A percentile compares a stretch with the other conserved stretches of the same genome.
These are phyloP conservation scores for Aulographum hederae DNA, from an alignment of 2,329 filamentous ascomycete species.

Conservation along the genomic window DNA sequence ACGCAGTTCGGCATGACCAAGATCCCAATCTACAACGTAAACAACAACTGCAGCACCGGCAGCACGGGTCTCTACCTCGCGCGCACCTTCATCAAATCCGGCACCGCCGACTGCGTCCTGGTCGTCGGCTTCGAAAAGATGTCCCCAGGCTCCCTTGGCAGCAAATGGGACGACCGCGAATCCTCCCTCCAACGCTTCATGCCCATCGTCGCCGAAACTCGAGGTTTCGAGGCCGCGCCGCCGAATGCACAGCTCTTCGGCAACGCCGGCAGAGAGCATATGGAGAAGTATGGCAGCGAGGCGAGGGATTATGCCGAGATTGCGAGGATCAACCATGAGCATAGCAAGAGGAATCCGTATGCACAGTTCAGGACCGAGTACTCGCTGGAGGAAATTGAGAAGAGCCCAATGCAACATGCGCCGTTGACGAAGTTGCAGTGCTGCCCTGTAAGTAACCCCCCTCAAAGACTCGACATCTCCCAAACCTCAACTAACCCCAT, in stretches of 20 bases:
- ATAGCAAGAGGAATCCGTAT: constrained; percentile 8
- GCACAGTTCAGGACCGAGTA: constrained; percentile 8
- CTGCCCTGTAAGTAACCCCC: constrained; percentile 4
- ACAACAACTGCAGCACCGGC: constrained; percentile 11
- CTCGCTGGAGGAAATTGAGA: constrained; percentile 7
- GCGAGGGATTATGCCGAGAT: constrained; percentile 8
- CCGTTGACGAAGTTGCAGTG: constrained; percentile 8
- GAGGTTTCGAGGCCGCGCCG: constrained; percentile 7
- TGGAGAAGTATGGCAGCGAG: constrained; percentile 8
- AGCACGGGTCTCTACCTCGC: constrained; percentile 9
- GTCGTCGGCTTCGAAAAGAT: constrained; percentile 12
- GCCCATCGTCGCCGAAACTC: constrained; percentile 7
- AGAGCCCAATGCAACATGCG: constrained; percentile 6
- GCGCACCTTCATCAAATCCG: constrained; percentile 6
- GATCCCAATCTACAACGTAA: constrained; percentile 12
- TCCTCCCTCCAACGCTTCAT: constrained; percentile 5
- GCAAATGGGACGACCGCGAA: constrained; percentile 7
- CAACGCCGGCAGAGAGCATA: constrained; percentile 9
- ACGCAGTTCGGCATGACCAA: constrained; percentile 8
- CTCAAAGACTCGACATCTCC: background rate
- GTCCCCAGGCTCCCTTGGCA: constrained; percentile 8
- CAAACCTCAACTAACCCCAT: too few species aligned
- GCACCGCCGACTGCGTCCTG: constrained; percentile 9
- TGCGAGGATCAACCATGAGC: constrained; percentile 8
- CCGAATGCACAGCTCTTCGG: constrained; percentile 8